These are phyloP conservation scores for Scytalidium lignicola DNA, from an alignment of 2,329 filamentous ascomycete species.

Conservation along the genomic window DNA sequence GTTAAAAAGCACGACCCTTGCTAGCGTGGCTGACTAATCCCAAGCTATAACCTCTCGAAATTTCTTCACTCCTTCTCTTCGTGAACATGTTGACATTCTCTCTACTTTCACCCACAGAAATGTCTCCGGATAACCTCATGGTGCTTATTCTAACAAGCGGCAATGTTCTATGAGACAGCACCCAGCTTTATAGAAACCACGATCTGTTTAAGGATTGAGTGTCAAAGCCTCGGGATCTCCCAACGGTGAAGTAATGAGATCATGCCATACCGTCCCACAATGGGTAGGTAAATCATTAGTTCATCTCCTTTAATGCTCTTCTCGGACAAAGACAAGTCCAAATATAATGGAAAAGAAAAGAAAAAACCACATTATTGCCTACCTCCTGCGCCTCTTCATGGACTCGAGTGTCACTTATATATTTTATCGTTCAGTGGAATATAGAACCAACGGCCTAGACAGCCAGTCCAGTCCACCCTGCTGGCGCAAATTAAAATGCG, in stretches of 20 bases:
- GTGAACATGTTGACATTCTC: too few relatives aligned
- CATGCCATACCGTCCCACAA: not conserved
- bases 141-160: too few relatives aligned
- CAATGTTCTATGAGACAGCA: too few relatives aligned
- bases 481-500: conserved; percentile 29
- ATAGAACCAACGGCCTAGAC: conserved; percentile 32
- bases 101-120: too few relatives aligned
- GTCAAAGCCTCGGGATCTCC: not conserved
- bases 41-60: conserved; percentile 2
- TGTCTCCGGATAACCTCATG: too few relatives aligned
- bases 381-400: conserved; percentile 30
- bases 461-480: conserved; percentile 34
- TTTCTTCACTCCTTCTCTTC: too few relatives aligned
- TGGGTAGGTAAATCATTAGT: not conserved
- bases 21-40: conserved; percentile 4
- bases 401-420: conserved; percentile 32
- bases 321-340: not conserved
- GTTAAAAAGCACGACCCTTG: not conserved
- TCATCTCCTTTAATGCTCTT: not conserved
- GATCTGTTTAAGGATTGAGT: not conserved
- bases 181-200: too few relatives aligned
- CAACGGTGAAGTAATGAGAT: not conserved
- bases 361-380: conserved; percentile 32
- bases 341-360: not conserved
- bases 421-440: conserved; percentile 33